Conservation (phyloP, 2,329 filamentous ascomycete genomes). For the Trichothecium roseum region DNA sequence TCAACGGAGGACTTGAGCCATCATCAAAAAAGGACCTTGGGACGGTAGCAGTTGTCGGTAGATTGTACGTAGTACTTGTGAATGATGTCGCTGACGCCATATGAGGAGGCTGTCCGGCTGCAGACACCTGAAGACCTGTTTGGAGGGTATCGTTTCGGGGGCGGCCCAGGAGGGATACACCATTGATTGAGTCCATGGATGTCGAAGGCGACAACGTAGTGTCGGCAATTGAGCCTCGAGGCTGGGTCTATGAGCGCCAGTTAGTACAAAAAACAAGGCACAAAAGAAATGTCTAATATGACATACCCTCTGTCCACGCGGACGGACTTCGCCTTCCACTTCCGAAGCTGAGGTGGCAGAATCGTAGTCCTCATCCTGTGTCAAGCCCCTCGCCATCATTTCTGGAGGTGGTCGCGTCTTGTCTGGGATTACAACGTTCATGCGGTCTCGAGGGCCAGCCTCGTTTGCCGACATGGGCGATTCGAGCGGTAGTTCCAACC, state of each 20-base stretch:
- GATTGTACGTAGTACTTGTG: constrained; percentile 45
- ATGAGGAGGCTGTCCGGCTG: constrained; percentile 34
- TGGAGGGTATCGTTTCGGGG: constrained; percentile 45
- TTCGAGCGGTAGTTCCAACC: constrained; percentile 88
- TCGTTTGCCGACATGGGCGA: constrained; percentile 74
- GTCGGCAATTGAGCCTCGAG: constrained; percentile 57
- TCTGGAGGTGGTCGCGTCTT: constrained; percentile 84
- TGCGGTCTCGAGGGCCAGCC: constrained; percentile 76
- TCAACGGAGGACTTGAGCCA: constrained; percentile 65
- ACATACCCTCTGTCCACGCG: constrained; percentile 2
- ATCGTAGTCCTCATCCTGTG: constrained; percentile 82
- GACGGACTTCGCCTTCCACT: constrained; percentile 55
- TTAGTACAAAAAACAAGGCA: background rate
- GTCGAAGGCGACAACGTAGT: constrained; percentile 68
- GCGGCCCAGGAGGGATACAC: constrained; percentile 47
- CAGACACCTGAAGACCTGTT: constrained; percentile 20
- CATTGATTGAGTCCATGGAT: constrained; percentile 85
- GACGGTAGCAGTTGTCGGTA: constrained; percentile 49
- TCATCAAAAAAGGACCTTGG: constrained; percentile 88
- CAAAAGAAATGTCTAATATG: background rate
- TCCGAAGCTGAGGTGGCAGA: constrained; percentile 78
- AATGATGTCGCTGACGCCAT: constrained; percentile 52
- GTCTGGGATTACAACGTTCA: constrained; percentile 80
- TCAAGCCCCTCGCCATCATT: constrained; percentile 74
- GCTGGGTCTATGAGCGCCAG: constrained; percentile 10